Conservation (phyloP, 1,139 yeast species). For the Candida sanyaensis region DNA sequence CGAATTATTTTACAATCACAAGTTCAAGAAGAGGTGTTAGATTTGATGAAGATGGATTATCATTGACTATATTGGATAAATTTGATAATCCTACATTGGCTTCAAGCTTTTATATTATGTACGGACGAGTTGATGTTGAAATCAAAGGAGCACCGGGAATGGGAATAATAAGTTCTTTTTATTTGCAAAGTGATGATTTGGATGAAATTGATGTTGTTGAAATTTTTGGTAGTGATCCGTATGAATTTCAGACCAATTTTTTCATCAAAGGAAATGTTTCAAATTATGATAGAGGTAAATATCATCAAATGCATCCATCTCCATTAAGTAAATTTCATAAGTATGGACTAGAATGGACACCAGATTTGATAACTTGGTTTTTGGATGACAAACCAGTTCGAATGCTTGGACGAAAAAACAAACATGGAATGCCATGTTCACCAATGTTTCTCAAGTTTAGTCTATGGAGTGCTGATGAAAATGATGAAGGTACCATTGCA, state of each 20-base stretch:
- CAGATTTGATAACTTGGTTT: conserved; percentile 31
- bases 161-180: conserved; percentile 47
- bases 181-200: conserved; percentile 47
- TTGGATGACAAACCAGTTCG: conserved; percentile 32
- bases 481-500: conserved; percentile 36
- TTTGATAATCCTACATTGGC: conserved; percentile 42
- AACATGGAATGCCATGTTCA: conserved; percentile 37
- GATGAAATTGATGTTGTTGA: conserved; percentile 52
- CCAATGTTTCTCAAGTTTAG: conserved; percentile 44
- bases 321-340: conserved; percentile 27
- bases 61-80: conserved; percentile 24
- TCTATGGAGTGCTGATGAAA: conserved; percentile 43
- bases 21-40: conserved; percentile 12
- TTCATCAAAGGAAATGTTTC: conserved; percentile 47
- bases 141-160: conserved; percentile 37
- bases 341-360: conserved; percentile 44
- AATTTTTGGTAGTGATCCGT: conserved; percentile 40
- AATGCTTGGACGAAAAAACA: conserved; percentile 17
- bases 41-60: conserved; percentile 16
- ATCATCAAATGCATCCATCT: conserved; percentile 24
- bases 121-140: conserved; percentile 46
- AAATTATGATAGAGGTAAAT: conserved; percentile 43
- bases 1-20: conserved; percentile 14
- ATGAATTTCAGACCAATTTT: conserved; percentile 41
- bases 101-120: conserved; percentile 38